Evolutionary conservation across 768 basidiomycete species (phyloP).

Genomic region (Scleroderma bovista): DNA sequence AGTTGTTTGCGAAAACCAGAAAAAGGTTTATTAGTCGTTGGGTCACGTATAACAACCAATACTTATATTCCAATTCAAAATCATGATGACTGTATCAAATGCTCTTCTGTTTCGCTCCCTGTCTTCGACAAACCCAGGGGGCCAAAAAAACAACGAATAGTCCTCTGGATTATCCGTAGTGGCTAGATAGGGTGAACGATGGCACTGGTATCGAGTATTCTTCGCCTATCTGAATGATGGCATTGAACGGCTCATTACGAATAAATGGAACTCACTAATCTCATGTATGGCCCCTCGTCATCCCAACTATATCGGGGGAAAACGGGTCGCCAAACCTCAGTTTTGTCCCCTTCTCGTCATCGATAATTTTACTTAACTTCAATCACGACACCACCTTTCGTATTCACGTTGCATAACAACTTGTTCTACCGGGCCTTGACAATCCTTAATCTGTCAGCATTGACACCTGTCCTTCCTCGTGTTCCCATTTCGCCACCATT

Average conservation of each 20-base stretch:
- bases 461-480: slow-evolving; percentile 92
- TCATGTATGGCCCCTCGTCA: slow-evolving; percentile 79
- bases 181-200: slow-evolving; percentile 71
- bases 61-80: too few species aligned
- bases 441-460: slow-evolving; percentile 78
- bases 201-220: slow-evolving; percentile 88
- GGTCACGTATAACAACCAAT: too few species aligned
- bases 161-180: slow-evolving; percentile 60
- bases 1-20: too few species aligned
- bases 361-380: slow-evolving; percentile 85
- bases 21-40: too few species aligned
- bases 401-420: slow-evolving; percentile 34
- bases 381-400: slow-evolving; percentile 38
- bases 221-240: slow-evolving; percentile 48
- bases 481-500: slow-evolving; percentile 95
- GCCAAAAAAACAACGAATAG: slow-evolving; percentile 86
- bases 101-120: slow-evolving; percentile 87
- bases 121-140: slow-evolving; percentile 96
- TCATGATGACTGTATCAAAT: slow-evolving; percentile 42
- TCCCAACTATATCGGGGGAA: slow-evolving; percentile 89
- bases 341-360: slow-evolving; percentile 79
- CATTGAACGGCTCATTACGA: background rate
- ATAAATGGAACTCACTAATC: slow-evolving; percentile 53
- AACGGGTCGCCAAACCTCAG: too few species aligned
- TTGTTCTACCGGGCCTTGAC: slow-evolving; percentile 84